Percentiles rank a stretch among this genome's conserved stretches.
Conservation (phyloP, 1,139 yeast genomes). For the Sugiyamaella paludigena region DNA sequence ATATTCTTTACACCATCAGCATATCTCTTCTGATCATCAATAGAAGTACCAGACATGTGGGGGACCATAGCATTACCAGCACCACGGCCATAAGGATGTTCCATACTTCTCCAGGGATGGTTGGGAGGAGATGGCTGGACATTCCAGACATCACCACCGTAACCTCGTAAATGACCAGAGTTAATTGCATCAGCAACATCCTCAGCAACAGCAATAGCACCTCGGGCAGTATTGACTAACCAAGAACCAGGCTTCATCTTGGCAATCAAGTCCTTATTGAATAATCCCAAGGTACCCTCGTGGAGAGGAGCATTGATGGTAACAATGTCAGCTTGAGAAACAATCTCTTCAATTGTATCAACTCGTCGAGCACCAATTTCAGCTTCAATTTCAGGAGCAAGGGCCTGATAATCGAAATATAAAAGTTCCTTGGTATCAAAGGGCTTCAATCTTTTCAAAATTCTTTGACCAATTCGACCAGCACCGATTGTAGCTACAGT, state of each 20-base stretch:
- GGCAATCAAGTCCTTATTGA: constrained; percentile 48
- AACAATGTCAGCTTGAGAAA: constrained; percentile 65
- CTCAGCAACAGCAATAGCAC: constrained; percentile 49
- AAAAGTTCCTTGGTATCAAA: constrained; percentile 71
- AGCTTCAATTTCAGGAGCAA: constrained; percentile 55
- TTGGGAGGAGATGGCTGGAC: constrained; percentile 70
- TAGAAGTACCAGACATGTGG: constrained; percentile 73
- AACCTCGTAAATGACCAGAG: constrained; percentile 68
- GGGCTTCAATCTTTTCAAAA: constrained; percentile 66
- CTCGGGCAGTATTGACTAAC: constrained; percentile 80
- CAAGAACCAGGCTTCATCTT: constrained; percentile 75
- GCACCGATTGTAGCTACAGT: constrained; percentile 77
- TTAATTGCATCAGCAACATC: too few relatives aligned
- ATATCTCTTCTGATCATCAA: constrained; percentile 76
- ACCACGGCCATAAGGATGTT: constrained; percentile 50
- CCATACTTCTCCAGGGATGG: constrained; percentile 76
- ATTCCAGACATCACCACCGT: constrained; percentile 84
- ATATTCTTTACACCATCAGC: constrained; percentile 66
- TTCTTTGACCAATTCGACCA: constrained; percentile 77
- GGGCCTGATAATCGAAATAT: constrained; percentile 72
- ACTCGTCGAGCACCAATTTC: constrained; percentile 62
- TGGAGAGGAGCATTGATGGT: constrained; percentile 78
- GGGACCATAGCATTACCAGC: constrained; percentile 86
- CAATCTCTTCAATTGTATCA: constrained; percentile 62
- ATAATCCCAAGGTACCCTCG: constrained; percentile 48